Evolutionary conservation across 2,329 filamentous ascomycete genomes (phyloP), one percentile per base, ranked within the genome.

Genomic region (Aspergillus caelatus): DNA sequence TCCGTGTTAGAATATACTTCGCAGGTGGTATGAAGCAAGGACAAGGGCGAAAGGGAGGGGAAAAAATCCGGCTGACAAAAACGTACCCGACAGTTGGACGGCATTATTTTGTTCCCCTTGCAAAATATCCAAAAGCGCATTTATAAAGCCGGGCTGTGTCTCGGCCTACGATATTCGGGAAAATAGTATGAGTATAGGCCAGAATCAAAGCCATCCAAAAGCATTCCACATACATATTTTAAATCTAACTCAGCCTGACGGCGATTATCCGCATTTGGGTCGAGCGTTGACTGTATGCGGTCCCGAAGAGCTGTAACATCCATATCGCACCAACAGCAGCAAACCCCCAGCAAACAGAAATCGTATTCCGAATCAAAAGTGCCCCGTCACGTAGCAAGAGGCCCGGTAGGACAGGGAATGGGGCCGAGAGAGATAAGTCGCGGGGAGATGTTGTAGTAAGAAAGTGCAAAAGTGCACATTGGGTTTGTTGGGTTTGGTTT

Each of bases 101-200:
- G 90, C 90, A 73, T 88, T 85, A 71, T 96, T 91, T 80, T 94
- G 91, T 81, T 99, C 95, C 66, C 87, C 86, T 81, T 96, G 91
- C 71, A 98, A 84, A 74, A 99, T 93, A 77, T 96, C 92, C 74
- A 97, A 85, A 67, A 98, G 88, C 72, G 92, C 92, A 79, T 95
- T 92, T 77, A 92, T 90, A 80, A 99, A 98, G 69, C 94, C 94
- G 65, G 91, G 85, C 79, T 94, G 90, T 72, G 92, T 89, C 83
- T 98, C 94, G 77, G 95, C 93, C 93, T 97, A 73, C 59, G 69
- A 53, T 69, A 67, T 26, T 54, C 56, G 50, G 58, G 12, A 56
- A 57, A 50, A 43, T 43, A 21, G 4, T 45, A 60, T 61, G 56
- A 62, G 57, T 45, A 32, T 43, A 50, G 34, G 36, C 50, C 48